Evolutionary conservation across 805 yeast genomes (phyloP).

Genomic region (Lachancea nothofagi): DNA sequence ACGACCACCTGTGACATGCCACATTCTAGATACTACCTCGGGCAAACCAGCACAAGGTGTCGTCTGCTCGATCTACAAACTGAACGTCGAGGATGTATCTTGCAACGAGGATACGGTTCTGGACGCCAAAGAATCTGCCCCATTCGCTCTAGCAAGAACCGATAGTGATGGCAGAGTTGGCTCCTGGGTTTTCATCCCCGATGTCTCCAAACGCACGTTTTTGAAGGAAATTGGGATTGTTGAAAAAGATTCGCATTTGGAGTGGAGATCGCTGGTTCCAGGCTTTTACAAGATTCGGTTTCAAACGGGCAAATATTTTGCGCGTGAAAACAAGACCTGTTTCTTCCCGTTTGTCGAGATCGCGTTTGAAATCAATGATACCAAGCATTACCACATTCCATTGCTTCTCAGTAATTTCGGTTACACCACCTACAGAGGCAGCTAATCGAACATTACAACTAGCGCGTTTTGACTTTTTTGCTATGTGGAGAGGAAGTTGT

Average conservation of each 20-base stretch:
- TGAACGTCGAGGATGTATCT: conserved; percentile 19
- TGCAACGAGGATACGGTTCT: not conserved
- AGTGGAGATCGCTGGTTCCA: conserved; percentile 45
- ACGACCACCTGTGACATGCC: conserved; percentile 72
- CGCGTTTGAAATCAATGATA: conserved; percentile 57
- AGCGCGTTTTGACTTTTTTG: not conserved
- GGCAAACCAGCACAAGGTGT: conserved; percentile 83
- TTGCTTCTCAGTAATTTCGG: conserved; percentile 77
- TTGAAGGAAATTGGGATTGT: conserved; percentile 32
- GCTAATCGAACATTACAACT: conserved; percentile 31
- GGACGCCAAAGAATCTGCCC: conserved; percentile 26
- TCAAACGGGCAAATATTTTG: conserved; percentile 64
- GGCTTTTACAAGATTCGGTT: conserved; percentile 76
- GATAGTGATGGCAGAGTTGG: conserved; percentile 77
- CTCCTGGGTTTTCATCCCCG: conserved; percentile 53
- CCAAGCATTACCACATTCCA: conserved; percentile 86
- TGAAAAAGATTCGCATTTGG: conserved; percentile 14
- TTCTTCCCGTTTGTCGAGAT: conserved; percentile 90
- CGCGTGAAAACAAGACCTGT: conserved; percentile 38
- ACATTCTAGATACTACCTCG: conserved; percentile 73
- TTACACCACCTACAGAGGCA: conserved; percentile 87
- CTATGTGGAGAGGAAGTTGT: too few species aligned
- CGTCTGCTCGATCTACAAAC: conserved; percentile 51
- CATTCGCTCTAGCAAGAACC: conserved; percentile 66
- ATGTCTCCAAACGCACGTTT: conserved; percentile 11